Evolutionary conservation across 495 filamentous ascomycete genomes (phyloP).

Genomic region (Filosporella fistucella): DNA sequence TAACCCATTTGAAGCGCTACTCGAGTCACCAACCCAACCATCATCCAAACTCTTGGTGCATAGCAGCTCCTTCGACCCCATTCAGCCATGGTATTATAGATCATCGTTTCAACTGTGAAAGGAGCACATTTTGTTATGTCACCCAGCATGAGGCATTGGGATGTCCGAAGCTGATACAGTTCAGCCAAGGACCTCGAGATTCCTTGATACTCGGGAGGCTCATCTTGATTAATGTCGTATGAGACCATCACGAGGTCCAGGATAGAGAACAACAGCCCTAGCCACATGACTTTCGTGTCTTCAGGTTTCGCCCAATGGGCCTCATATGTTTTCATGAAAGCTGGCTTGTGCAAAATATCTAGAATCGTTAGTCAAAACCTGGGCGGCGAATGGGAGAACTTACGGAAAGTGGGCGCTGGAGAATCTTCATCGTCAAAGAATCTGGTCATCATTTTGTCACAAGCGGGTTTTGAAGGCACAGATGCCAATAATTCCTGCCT

Average conservation of each 20-base stretch:
- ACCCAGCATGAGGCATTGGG: slow-evolving; percentile 33
- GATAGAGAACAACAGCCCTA: slow-evolving; percentile 48
- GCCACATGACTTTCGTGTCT: slow-evolving; percentile 20
- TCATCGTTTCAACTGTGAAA: slow-evolving; percentile 33
- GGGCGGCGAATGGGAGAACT: not conserved
- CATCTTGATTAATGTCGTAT: slow-evolving; percentile 56
- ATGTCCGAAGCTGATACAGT: slow-evolving; percentile 20
- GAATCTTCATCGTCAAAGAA: slow-evolving; percentile 35
- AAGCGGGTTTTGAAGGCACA: slow-evolving; percentile 34
- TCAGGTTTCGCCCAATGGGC: slow-evolving; percentile 17
- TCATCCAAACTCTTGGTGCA: slow-evolving; percentile 29
- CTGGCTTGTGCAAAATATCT: slow-evolving; percentile 24
- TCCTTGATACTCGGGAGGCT: slow-evolving; percentile 62
- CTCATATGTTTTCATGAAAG: slow-evolving; percentile 23
- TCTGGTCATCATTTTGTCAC: slow-evolving; percentile 38
- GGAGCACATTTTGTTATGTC: slow-evolving; percentile 46
- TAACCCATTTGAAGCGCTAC: slow-evolving; percentile 37
- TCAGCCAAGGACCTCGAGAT: slow-evolving; percentile 30
- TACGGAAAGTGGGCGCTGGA: slow-evolving; percentile 19
- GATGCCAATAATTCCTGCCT: slow-evolving; percentile 33
- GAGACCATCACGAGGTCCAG: slow-evolving; percentile 66
- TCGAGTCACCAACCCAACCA: slow-evolving; percentile 29
- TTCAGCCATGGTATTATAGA: slow-evolving; percentile 28
- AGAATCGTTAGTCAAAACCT: not conserved
- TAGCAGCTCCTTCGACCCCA: slow-evolving; percentile 21